These are phyloP conservation scores for Willaertia magna DNA, from an alignment of 208 protist species.

Conservation along the genomic window DNA sequence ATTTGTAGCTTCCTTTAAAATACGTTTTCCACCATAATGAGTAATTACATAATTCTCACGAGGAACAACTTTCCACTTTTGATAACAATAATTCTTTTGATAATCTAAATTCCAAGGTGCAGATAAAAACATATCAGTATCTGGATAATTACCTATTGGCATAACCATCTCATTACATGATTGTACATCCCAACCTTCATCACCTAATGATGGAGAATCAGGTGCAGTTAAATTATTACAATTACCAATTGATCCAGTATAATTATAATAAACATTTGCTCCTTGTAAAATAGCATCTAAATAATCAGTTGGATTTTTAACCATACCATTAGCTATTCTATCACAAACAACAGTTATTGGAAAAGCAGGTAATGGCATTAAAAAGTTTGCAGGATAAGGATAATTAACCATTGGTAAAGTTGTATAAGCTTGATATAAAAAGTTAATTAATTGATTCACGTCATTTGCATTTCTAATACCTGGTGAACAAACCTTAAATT, in stretches of 20 bases:
- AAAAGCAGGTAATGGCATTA: not conserved
- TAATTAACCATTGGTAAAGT: slow-evolving; percentile 18
- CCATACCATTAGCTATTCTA: not conserved
- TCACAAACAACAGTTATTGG: slow-evolving; percentile 9
- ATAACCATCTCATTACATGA: slow-evolving; percentile 47
- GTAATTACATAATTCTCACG: slow-evolving; percentile 8
- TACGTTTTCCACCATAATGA: slow-evolving; percentile 23
- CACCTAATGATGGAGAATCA: slow-evolving; percentile 12
- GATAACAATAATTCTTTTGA: slow-evolving; percentile 21
- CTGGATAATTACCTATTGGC: slow-evolving; percentile 33
- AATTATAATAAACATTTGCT: slow-evolving; percentile 13
- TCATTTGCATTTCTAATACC: not conserved
- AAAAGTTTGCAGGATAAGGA: slow-evolving; percentile 9
- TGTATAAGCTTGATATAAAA: not conserved
- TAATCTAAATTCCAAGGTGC: slow-evolving; percentile 21
- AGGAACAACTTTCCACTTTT: slow-evolving; percentile 21
- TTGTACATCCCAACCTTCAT: slow-evolving; percentile 45
- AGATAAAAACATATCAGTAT: slow-evolving; percentile 35
- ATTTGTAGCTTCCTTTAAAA: slow-evolving; percentile 31
- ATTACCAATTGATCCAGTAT: not conserved
- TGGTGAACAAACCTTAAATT: not conserved
- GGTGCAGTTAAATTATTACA: slow-evolving; percentile 21
- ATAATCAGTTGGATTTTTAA: not conserved
- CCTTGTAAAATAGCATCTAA: not conserved
- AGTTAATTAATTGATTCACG: not conserved